Evolutionary conservation across 352 stramenopile genomes (phyloP).

Genomic region (Globisporangium okanoganense): DNA sequence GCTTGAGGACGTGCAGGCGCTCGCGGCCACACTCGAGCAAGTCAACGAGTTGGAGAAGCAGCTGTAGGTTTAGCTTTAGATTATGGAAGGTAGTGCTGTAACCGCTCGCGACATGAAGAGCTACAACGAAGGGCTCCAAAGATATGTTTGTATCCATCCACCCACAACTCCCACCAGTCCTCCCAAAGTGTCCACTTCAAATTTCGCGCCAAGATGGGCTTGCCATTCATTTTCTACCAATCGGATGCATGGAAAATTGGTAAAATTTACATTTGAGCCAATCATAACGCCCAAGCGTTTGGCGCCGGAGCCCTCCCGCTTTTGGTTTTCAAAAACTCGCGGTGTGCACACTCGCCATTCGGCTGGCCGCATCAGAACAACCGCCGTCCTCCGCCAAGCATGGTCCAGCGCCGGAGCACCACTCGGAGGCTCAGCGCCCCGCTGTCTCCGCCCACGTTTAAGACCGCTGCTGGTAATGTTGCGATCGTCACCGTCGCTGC

Average conservation of each 20-base stretch:
- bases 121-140: neutral
- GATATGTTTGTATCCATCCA: too few relatives aligned
- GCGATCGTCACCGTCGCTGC: neutral
- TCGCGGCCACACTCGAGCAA: slow-evolving; percentile 46
- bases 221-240: slow-evolving; percentile 3
- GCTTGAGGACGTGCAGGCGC: slow-evolving; percentile 37
- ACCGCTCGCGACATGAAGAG: too few relatives aligned
- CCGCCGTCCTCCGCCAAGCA: neutral
- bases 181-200: slow-evolving; percentile 3
- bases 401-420: slow-evolving; percentile 13
- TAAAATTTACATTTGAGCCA: neutral
- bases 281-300: neutral
- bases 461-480: neutral
- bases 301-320: neutral
- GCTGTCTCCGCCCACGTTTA: neutral
- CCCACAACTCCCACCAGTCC: too few relatives aligned
- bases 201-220: slow-evolving; percentile 3
- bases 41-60: slow-evolving; percentile 53
- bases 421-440: slow-evolving; percentile 6
- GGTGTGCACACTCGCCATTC: neutral
- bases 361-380: neutral
- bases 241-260: neutral
- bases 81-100: neutral
- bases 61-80: slow-evolving; percentile 21
- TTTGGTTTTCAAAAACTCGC: neutral